Evolutionary conservation across 371 early-diverging fungal genomes (phyloP).

Genomic region (Chytridium lagenaria): DNA sequence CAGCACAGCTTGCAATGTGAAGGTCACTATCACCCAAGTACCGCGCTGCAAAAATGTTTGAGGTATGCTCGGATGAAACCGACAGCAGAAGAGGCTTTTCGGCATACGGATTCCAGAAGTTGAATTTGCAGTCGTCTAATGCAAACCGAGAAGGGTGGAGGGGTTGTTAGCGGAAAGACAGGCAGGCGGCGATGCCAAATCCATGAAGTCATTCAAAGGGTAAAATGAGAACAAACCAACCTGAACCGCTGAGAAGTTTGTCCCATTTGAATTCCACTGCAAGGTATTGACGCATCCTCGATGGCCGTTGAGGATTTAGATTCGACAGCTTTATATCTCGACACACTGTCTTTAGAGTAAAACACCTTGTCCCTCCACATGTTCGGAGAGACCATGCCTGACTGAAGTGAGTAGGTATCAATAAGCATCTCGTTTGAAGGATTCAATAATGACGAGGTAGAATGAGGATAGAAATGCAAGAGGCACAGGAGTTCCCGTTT

Average conservation of each 20-base stretch:
- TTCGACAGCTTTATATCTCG: neutral
- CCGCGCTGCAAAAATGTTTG: slow-evolving; percentile 40
- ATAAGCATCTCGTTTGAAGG: neutral
- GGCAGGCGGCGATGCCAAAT: too few relatives aligned
- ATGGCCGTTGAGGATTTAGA: slow-evolving; percentile 31
- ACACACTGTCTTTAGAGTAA: neutral
- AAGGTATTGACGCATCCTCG: slow-evolving; percentile 41
- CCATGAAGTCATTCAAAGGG: too few relatives aligned
- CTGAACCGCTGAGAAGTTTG: slow-evolving; percentile 33
- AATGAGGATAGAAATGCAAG: neutral
- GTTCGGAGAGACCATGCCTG: neutral
- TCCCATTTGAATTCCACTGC: slow-evolving; percentile 36
- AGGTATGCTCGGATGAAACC: slow-evolving; percentile 15
- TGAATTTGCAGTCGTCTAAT: slow-evolving; percentile 37
- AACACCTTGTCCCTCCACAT: slow-evolving; percentile 3
- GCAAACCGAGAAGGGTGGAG: too few relatives aligned
- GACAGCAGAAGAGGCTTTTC: slow-evolving; percentile 19
- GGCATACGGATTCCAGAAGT: slow-evolving; percentile 39
- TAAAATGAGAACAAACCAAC: too few relatives aligned
- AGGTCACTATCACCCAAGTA: slow-evolving; percentile 26
- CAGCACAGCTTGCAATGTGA: slow-evolving; percentile 34
- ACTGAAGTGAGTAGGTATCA: neutral
- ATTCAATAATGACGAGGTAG: neutral
- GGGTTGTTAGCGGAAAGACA: too few relatives aligned
- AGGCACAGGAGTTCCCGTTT: too few relatives aligned